These are phyloP conservation scores for Thraustotheca clavata DNA, from an alignment of 352 stramenopile genomes.

Conservation along the genomic window DNA sequence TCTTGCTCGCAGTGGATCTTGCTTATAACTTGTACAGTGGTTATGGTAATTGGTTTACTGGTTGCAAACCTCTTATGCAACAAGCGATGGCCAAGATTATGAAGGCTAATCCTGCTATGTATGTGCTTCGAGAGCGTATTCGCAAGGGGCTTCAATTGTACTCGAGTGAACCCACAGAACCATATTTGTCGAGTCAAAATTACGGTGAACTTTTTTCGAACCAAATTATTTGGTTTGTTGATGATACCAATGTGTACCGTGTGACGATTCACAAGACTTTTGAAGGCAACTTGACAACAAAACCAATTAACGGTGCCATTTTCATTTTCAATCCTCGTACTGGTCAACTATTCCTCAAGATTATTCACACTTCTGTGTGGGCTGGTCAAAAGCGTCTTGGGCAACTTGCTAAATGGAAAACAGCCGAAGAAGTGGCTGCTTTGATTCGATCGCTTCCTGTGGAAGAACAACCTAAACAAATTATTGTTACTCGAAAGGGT, in stretches of 20 bases:
- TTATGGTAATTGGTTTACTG: conserved; percentile 99
- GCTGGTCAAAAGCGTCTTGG: conserved; percentile 98
- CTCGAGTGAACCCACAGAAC: conserved; percentile 99
- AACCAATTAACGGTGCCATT: conserved; percentile 99
- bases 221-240: conserved; percentile 99
- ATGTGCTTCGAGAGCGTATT: conserved; percentile 99
- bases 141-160: conserved; percentile 99
- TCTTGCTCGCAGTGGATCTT: conserved; percentile 96
- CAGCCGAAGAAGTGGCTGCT: conserved; percentile 98
- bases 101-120: conserved; percentile 99
- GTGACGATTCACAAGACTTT: conserved; percentile 99
- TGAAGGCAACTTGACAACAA: conserved; percentile 98
- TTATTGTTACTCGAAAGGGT: conserved; percentile 99
- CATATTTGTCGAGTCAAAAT: conserved; percentile 99
- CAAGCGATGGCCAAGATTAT: conserved; percentile 99
- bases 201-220: conserved; percentile 99
- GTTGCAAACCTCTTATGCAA: conserved; percentile 98
- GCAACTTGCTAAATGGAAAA: conserved; percentile 99
- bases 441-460: conserved; percentile 98
- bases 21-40: conserved; percentile 99
- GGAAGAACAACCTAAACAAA: conserved; percentile 99
- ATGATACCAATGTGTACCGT: conserved; percentile 99
- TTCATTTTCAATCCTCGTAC: conserved; percentile 99
- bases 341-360: conserved; percentile 99
- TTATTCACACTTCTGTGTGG: conserved; percentile 99